phyloP scores from a whole-genome alignment of 495 filamentous ascomycete genomes.

The Penicillium parvum region DNA sequence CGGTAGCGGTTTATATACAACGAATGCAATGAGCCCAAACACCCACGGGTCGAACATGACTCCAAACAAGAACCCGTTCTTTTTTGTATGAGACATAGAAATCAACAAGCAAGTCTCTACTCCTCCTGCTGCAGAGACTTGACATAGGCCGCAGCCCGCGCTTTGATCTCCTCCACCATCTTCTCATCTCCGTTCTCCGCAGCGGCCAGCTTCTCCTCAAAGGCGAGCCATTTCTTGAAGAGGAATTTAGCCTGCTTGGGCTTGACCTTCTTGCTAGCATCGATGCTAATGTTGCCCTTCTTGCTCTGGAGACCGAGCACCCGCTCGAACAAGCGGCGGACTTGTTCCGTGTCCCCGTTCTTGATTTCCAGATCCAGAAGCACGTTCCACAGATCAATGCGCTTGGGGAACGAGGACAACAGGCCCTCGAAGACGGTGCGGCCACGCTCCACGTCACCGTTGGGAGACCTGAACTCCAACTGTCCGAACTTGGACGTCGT shows the following conservation, averaged over 20 bases:
- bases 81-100: conserved; percentile 12
- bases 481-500: conserved; percentile 83
- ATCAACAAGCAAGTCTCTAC: not conserved
- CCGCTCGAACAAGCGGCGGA: conserved; percentile 77
- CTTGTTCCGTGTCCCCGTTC: conserved; percentile 55
- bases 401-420: conserved; percentile 77
- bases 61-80: conserved; percentile 11
- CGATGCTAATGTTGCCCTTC: conserved; percentile 45
- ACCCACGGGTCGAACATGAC: conserved; percentile 18
- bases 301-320: conserved; percentile 53
- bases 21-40: conserved; percentile 29
- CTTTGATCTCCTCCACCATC: conserved; percentile 66
- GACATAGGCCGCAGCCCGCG: conserved; percentile 67
- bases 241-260: conserved; percentile 70
- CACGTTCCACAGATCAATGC: conserved; percentile 87
- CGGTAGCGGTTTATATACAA: conserved; percentile 29
- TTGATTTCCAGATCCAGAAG: conserved; percentile 81
- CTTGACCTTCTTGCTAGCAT: conserved; percentile 51
- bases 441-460: conserved; percentile 85
- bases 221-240: conserved; percentile 79
- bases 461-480: conserved; percentile 79
- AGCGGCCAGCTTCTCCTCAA: conserved; percentile 59
- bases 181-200: conserved; percentile 58
- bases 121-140: conserved; percentile 50
- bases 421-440: conserved; percentile 92